Evolutionary conservation across 176 grass and related monocot species (phyloP).

Genomic region (Musa beccarii): DNA sequence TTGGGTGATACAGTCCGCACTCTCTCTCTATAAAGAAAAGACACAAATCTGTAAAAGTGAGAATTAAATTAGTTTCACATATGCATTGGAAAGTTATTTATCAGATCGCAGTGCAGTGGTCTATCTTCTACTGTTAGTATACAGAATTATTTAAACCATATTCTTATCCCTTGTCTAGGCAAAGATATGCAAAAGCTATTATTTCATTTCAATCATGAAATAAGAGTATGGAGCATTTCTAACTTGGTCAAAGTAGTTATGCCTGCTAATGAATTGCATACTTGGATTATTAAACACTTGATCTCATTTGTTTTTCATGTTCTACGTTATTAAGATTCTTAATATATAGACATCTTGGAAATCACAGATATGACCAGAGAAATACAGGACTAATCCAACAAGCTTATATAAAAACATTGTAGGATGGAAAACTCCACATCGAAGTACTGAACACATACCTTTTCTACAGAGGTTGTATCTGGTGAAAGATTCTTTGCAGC

Average conservation of each 20-base stretch:
- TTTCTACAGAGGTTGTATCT: conserved; percentile 43
- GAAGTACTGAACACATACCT: conserved; percentile 16
- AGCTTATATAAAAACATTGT: neutral
- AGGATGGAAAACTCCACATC: neutral
- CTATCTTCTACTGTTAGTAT: no score
- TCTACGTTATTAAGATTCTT: neutral
- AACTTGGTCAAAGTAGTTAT: neutral
- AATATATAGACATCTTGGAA: neutral
- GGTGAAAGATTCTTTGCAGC: conserved; percentile 48
- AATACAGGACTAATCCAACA: neutral
- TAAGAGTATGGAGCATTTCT: neutral
- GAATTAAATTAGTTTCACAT: no score
- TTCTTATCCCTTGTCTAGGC: neutral
- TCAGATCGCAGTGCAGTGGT: no score
- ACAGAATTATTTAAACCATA: no score
- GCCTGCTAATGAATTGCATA: neutral
- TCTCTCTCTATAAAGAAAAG: no score
- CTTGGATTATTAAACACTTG: neutral
- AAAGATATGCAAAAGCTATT: no score
- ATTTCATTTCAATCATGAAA: neutral
- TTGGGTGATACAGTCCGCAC: no score
- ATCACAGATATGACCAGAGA: neutral
- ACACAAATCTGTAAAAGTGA: no score
- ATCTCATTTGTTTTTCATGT: neutral
- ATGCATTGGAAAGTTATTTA: no score